Conservation (phyloP, 768 basidiomycete species). For the Calvatia gigantea region DNA sequence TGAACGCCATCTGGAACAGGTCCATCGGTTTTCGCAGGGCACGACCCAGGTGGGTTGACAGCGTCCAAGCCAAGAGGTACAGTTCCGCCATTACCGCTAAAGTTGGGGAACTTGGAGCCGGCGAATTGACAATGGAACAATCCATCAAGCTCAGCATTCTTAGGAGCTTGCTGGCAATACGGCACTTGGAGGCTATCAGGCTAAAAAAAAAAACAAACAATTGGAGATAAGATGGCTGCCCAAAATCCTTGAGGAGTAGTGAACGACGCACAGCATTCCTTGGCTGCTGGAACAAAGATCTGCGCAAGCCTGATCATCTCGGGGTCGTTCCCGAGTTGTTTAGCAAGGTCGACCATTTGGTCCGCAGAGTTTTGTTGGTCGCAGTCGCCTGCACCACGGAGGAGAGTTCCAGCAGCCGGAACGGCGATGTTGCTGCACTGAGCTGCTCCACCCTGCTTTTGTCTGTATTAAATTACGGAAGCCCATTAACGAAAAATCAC, state of each 20-base stretch:
- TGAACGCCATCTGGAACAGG: slow-evolving; percentile 45
- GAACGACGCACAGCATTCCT: slow-evolving; percentile 42
- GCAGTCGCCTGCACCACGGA: slow-evolving; percentile 52
- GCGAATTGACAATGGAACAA: slow-evolving; percentile 53
- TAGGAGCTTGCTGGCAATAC: slow-evolving; percentile 47
- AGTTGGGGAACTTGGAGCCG: slow-evolving; percentile 36
- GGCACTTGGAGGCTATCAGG: slow-evolving; percentile 44
- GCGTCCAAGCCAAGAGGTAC: slow-evolving; percentile 39
- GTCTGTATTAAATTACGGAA: slow-evolving; percentile 26
- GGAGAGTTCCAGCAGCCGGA: slow-evolving; percentile 52
- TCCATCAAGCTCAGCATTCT: slow-evolving; percentile 45
- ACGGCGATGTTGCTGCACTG: slow-evolving; percentile 58
- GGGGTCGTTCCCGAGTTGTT: slow-evolving; percentile 33
- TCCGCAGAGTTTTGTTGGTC: slow-evolving; percentile 57
- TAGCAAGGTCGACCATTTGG: slow-evolving; percentile 45
- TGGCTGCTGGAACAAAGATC: slow-evolving; percentile 48
- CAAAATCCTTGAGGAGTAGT: slow-evolving; percentile 19
- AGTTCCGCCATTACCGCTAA: slow-evolving; percentile 42
- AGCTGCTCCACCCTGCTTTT: slow-evolving; percentile 51
- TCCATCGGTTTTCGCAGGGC: slow-evolving; percentile 39
- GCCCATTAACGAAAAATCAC: slow-evolving; percentile 1
- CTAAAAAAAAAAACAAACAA: slow-evolving; percentile 18
- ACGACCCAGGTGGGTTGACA: slow-evolving; percentile 43
- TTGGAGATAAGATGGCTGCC: not conserved
- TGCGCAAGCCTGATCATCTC: slow-evolving; percentile 45